Conservation (phyloP, 768 basidiomycete genomes). For the Cyclocybe cylindracea region DNA sequence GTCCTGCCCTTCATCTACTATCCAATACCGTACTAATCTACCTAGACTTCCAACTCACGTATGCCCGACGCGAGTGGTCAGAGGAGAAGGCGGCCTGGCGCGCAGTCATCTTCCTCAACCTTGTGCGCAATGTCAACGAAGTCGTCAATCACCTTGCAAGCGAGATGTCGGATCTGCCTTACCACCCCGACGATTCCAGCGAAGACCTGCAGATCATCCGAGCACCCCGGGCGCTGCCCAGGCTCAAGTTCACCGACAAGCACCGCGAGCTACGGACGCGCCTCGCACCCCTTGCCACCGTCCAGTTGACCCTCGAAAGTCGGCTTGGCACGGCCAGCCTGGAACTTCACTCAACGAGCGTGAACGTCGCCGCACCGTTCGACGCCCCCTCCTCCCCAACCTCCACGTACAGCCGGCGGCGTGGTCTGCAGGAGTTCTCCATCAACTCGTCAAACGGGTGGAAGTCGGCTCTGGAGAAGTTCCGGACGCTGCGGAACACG, state of each 20-base stretch:
- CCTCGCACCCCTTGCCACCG: conserved; percentile 55
- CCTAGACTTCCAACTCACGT: conserved; percentile 73
- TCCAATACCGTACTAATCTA: conserved; percentile 11
- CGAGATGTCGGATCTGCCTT: conserved; percentile 52
- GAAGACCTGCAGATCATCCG: conserved; percentile 37
- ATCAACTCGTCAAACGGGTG: conserved; percentile 66
- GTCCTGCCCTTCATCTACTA: background rate
- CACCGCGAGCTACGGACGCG: conserved; percentile 61
- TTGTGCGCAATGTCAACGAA: conserved; percentile 70
- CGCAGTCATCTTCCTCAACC: conserved; percentile 75
- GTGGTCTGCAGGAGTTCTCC: conserved; percentile 50
- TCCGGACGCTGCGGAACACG: conserved; percentile 39
- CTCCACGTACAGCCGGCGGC: conserved; percentile 5
- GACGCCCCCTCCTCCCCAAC: conserved; percentile 22
- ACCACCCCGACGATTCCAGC: conserved; percentile 38
- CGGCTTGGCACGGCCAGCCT: conserved; percentile 59
- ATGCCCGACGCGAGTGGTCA: conserved; percentile 68
- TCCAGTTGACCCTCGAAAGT: conserved; percentile 61
- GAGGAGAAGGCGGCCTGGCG: conserved; percentile 74
- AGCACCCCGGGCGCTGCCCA: conserved; percentile 37
- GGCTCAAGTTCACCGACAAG: conserved; percentile 58
- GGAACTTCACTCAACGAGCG: conserved; percentile 45
- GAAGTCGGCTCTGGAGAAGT: conserved; percentile 61
- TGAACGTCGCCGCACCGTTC: conserved; percentile 43
- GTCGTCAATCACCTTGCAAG: conserved; percentile 58